Base-by-base conservation (phyloP, 1,284 basidiomycete genomes). In the Trichosporon faecale region DNA sequence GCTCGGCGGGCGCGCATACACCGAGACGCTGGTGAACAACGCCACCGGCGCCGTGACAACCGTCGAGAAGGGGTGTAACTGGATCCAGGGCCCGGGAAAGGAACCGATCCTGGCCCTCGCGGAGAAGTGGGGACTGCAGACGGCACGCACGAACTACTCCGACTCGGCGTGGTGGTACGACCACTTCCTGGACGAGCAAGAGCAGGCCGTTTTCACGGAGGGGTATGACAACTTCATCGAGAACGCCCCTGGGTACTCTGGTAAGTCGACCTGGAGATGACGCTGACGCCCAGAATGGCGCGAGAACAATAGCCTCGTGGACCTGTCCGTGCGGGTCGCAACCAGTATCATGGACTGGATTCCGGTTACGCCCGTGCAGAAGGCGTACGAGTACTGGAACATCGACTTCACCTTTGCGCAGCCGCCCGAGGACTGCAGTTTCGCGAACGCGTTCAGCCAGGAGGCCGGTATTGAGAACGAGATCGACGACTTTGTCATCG, bases 1-100 rank as follows among this genome's bases (percentile, higher is more conserved):
- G 76, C 84, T 91, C 1, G 90, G 90, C 4, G 89, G 89, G 7
- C 85, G 89, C 9, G 85, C 90, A 83, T 85, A 83, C 73, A 86
- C 84, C 68, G 83, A 83, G 52, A 67, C 76, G 0, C 86, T 90
- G 79, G 21, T 25, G 25, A 66, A 64, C 60, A 60, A 29, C 9
- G 29, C 60, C 7, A 72, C 2, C 66, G 80, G 4, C 82, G 78
- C 3, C 63, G 73, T 85, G 23, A 82, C 84, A 67, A 85, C 84
- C 0, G 79, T 91, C 33, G 90, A 91, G 77, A 78, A 87, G 9
- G 90, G 90, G 23, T 87, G 89, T 16, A 90, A 90, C 76, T 91
- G 90, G 90, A 85, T 91, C 44, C 89, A 91, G 75, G 90, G 90
- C 8, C 75, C 82, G 5, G 86, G 83, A 4, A 77, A 84, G 66